phyloP scores from a whole-genome alignment of 2,329 filamentous ascomycete species.

The Ophiostoma perfectum region DNA sequence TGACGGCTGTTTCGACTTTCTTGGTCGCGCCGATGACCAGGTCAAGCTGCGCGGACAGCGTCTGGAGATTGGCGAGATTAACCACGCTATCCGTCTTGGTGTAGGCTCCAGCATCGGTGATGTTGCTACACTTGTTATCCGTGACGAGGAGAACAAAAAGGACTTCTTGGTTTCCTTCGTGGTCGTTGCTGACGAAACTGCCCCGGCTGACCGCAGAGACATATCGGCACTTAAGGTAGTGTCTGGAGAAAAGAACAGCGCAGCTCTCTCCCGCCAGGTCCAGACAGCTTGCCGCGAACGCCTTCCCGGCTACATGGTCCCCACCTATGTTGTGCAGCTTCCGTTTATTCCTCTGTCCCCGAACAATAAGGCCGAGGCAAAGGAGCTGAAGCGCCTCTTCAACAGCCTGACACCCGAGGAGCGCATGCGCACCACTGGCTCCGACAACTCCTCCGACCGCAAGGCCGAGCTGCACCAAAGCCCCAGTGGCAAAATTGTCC shows the following conservation, averaged over 20 bases:
- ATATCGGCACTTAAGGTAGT: neutral
- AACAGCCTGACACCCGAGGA: constrained; percentile 52
- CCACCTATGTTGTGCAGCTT: constrained; percentile 72
- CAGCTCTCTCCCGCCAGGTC: constrained; percentile 42
- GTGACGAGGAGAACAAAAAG: constrained; percentile 67
- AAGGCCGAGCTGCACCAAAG: neutral
- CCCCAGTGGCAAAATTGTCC: neutral
- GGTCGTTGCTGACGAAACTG: constrained; percentile 30
- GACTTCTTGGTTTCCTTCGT: constrained; percentile 80
- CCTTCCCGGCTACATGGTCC: constrained; percentile 84
- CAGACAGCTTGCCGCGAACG: constrained; percentile 60
- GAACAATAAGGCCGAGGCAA: constrained; percentile 85
- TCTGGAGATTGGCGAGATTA: constrained; percentile 87
- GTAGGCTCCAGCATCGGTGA: constrained; percentile 54
- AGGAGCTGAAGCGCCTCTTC: constrained; percentile 63
- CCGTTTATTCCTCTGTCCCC: constrained; percentile 70
- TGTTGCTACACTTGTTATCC: constrained; percentile 67
- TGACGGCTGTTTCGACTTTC: constrained; percentile 78
- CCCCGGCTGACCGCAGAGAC: neutral
- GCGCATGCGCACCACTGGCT: constrained; percentile 55
- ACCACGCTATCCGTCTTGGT: constrained; percentile 66
- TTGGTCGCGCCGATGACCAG: constrained; percentile 84
- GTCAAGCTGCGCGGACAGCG: constrained; percentile 86
- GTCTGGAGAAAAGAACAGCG: constrained; percentile 13
- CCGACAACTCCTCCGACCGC: constrained; percentile 29